These are phyloP conservation scores for Rubroshorea leprosula DNA, from an alignment of 345 rosid species.

Conservation along the genomic window DNA sequence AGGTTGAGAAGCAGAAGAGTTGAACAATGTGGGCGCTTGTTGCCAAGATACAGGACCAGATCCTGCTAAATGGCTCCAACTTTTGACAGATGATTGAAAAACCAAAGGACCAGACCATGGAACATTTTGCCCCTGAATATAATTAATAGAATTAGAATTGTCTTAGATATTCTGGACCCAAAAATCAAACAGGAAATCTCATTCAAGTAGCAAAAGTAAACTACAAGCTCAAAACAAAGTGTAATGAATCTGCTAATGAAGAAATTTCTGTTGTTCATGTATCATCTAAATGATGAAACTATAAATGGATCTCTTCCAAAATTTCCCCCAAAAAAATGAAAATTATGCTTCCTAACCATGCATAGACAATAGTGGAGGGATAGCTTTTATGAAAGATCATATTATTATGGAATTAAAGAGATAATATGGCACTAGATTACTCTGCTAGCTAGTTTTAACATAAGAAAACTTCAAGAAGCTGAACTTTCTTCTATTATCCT, in stretches of 20 bases:
- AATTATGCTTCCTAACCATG: too few relatives aligned
- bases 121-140: constrained; percentile 51
- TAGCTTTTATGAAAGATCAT: too few relatives aligned
- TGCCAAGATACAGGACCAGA: constrained; percentile 77
- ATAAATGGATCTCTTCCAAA: too few relatives aligned
- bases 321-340: too few relatives aligned
- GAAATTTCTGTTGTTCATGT: not conserved
- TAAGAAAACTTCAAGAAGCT: too few relatives aligned
- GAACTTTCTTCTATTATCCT: not conserved
- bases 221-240: not conserved
- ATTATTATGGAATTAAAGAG: too few relatives aligned
- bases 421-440: too few relatives aligned
- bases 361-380: not conserved
- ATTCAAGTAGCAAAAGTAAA: not conserved
- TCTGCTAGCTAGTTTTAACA: not conserved
- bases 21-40: constrained; percentile 63
- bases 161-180: not conserved
- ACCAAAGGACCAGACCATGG: constrained; percentile 41
- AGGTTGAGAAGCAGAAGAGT: constrained; percentile 51
- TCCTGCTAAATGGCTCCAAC: constrained; percentile 64
- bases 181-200: not conserved
- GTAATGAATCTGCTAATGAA: not conserved
- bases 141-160: not conserved
- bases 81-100: constrained; percentile 34
- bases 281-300: too few relatives aligned